Conservation (phyloP, 176 grass and related monocot species). For the Sorghum bicolor region Sorghum_bicolor_NCBIv3 NC_012879.2:14524501-14525000, state of each 20-base stretch:
- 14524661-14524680: constrained; percentile 90
- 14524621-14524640: not conserved
- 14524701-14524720: constrained; percentile 84
- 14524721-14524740: constrained; percentile 93
- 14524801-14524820: constrained; percentile 66
- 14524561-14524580: not conserved
- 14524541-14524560: not conserved
- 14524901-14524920: constrained; percentile 62
- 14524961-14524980: not conserved
- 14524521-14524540: not conserved
- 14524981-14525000: not conserved
- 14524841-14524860: constrained; percentile 89
- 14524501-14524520: not conserved
- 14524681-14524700: constrained; percentile 95
- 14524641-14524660: constrained; percentile 3
- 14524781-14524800: constrained; percentile 92
- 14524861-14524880: constrained; percentile 78
- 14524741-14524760: constrained; percentile 77
- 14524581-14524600: not conserved
- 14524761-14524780: constrained; percentile 82
- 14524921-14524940: constrained; percentile 86
- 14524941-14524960: constrained; percentile 96
- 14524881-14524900: constrained; percentile 81
- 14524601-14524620: not conserved
- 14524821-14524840: constrained; percentile 81